Conservation (phyloP, 2,329 filamentous ascomycete species). For the Periconia digitata region DNA sequence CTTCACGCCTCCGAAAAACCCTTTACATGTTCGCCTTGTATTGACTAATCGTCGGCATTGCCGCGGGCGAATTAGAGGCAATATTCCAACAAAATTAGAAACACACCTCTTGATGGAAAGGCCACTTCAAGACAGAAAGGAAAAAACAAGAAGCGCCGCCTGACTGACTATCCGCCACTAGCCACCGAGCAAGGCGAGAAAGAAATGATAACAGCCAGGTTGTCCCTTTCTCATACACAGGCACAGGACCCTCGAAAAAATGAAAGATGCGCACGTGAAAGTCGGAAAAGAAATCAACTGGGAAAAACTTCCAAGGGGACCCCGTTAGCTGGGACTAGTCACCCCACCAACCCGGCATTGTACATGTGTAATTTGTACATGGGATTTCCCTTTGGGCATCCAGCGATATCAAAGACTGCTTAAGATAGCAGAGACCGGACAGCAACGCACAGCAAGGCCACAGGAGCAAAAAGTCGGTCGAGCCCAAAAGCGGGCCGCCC, state of each 20-base stretch:
- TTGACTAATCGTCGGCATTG: not conserved
- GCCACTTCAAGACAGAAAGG: too few species aligned
- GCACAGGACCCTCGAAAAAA: not conserved
- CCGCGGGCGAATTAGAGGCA: not conserved
- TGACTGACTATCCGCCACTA: too few species aligned
- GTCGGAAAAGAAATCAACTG: too few species aligned
- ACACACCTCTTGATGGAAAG: too few species aligned
- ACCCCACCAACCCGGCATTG: too few species aligned
- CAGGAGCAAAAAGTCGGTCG: slow-evolving; percentile 6
- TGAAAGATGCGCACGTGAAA: not conserved
- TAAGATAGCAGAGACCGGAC: too few species aligned
- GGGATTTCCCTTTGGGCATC: not conserved
- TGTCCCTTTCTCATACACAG: not conserved
- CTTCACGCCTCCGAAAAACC: not conserved
- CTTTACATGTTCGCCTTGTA: not conserved
- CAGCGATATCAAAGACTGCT: not conserved
- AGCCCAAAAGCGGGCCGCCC: slow-evolving; percentile 25
- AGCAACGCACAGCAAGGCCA: too few species aligned
- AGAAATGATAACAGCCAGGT: too few species aligned
- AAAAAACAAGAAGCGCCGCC: too few species aligned
- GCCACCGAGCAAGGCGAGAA: too few species aligned
- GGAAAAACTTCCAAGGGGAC: too few species aligned
- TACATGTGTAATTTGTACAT: not conserved
- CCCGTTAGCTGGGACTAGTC: too few species aligned
- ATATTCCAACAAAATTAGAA: not conserved